Conservation (phyloP, 202 grass and related monocot species). For the Setaria italica region DNA sequence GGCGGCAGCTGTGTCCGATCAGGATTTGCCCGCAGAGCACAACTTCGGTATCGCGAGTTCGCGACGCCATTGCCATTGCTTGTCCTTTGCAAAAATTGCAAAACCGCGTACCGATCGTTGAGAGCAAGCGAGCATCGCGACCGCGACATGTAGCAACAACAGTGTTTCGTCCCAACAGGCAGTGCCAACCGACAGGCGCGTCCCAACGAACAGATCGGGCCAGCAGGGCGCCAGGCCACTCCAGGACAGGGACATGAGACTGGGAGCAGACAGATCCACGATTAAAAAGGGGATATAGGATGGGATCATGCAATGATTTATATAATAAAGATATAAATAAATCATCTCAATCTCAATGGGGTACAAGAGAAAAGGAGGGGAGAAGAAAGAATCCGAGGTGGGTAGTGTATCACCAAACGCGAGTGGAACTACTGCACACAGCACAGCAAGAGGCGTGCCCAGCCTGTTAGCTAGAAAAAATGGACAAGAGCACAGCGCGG, state of each 20-base stretch:
- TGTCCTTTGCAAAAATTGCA: conserved; percentile 7
- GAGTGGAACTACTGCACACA: conserved; percentile 34
- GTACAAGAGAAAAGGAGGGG: neutral
- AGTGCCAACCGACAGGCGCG: neutral
- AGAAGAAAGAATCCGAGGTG: conserved; percentile 48
- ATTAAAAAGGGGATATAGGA: neutral
- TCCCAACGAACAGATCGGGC: neutral
- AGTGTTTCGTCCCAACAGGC: neutral
- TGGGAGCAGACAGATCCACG: neutral
- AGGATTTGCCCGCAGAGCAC: neutral
- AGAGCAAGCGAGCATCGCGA: neutral
- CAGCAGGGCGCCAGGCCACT: conserved; percentile 3
- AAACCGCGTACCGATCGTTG: neutral
- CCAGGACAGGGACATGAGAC: conserved; percentile 6
- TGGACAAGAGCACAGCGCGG: conserved; percentile 27
- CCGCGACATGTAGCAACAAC: neutral
- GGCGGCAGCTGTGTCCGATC: neutral
- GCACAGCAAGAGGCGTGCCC: neutral
- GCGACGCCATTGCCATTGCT: neutral
- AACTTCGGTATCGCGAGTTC: neutral
- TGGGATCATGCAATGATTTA: neutral
- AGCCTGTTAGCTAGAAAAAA: conserved; percentile 14
- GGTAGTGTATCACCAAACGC: neutral
- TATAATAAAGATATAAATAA: conserved; percentile 49
- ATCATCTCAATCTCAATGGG: conserved; percentile 48